Conservation (phyloP, 495 filamentous ascomycete genomes). For the Thozetella sp. region DNA sequence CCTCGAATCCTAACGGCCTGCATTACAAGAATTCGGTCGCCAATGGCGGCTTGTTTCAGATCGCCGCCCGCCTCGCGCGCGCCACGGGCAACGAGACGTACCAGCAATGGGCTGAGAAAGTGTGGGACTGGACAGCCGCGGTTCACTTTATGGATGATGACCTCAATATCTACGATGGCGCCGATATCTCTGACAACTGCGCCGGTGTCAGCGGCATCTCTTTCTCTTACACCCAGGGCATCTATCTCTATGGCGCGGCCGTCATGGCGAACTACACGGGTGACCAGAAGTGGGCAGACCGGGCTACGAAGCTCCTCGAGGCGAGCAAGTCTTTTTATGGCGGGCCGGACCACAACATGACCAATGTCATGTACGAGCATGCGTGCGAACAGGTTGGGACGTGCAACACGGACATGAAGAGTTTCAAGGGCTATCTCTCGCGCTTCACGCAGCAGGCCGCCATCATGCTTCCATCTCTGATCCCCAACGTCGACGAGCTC, state of each 20-base stretch:
- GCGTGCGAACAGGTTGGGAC: constrained; percentile 66
- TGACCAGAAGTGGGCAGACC: constrained; percentile 48
- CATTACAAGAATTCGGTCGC: constrained; percentile 72
- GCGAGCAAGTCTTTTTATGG: constrained; percentile 45
- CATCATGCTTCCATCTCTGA: constrained; percentile 60
- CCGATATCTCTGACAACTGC: constrained; percentile 45
- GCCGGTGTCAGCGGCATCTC: constrained; percentile 38
- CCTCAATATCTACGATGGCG: constrained; percentile 60
- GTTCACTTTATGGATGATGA: constrained; percentile 51
- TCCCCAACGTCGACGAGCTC: constrained; percentile 44
- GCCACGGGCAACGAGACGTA: constrained; percentile 69
- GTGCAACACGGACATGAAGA: constrained; percentile 74
- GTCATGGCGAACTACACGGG: constrained; percentile 66
- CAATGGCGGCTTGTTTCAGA: constrained; percentile 71
- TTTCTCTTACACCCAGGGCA: constrained; percentile 69
- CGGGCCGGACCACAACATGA: constrained; percentile 35
- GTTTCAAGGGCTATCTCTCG: constrained; percentile 79
- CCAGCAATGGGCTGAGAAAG: constrained; percentile 65
- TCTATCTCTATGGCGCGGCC: constrained; percentile 66
- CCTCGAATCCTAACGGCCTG: constrained; percentile 70
- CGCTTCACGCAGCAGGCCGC: constrained; percentile 72
- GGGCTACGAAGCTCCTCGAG: constrained; percentile 50
- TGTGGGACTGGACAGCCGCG: constrained; percentile 67
- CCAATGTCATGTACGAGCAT: constrained; percentile 66
- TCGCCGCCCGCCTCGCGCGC: constrained; percentile 66